Conservation (phyloP, 352 stramenopile species). For the Globisporangium cylindrosporum region DNA sequence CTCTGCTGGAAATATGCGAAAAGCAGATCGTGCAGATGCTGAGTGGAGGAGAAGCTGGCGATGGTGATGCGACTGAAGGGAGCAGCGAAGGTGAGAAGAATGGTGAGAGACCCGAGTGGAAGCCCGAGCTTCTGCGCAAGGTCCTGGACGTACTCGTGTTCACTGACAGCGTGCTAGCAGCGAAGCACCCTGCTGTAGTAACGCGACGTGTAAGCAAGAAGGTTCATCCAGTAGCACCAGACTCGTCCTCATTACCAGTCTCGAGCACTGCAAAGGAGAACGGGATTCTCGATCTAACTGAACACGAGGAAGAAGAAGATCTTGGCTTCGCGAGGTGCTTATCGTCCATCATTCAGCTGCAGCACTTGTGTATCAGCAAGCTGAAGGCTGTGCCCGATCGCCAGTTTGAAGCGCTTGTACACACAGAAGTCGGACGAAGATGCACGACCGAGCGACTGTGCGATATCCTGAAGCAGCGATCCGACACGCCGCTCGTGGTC, state of each 20-base stretch:
- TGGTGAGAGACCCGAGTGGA: conserved; percentile 1
- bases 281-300: conserved; percentile 1
- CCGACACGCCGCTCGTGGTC: conserved; percentile 59
- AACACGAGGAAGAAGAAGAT: conserved; percentile 9
- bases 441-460: conserved; percentile 72
- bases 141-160: conserved; percentile 58
- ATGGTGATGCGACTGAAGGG: neutral
- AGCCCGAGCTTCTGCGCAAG: conserved; percentile 19
- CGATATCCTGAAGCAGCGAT: conserved; percentile 58
- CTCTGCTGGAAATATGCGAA: conserved; percentile 64
- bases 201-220: conserved; percentile 16
- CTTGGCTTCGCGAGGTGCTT: conserved; percentile 14
- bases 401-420: conserved; percentile 53
- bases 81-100: conserved; percentile 1
- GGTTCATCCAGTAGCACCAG: conserved; percentile 6
- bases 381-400: conserved; percentile 46
- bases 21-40: conserved; percentile 34
- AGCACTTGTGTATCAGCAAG: conserved; percentile 52
- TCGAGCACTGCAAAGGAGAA: neutral
- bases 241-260: neutral
- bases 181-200: conserved; percentile 27
- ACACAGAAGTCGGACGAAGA: conserved; percentile 54
- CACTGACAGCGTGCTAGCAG: conserved; percentile 49
- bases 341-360: conserved; percentile 32
- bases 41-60: neutral